Evolutionary conservation across 1,139 yeast genomes (phyloP), one percentile per base, ranked within the genome.

Genomic region (Kluyveromyces sp.): DNA sequence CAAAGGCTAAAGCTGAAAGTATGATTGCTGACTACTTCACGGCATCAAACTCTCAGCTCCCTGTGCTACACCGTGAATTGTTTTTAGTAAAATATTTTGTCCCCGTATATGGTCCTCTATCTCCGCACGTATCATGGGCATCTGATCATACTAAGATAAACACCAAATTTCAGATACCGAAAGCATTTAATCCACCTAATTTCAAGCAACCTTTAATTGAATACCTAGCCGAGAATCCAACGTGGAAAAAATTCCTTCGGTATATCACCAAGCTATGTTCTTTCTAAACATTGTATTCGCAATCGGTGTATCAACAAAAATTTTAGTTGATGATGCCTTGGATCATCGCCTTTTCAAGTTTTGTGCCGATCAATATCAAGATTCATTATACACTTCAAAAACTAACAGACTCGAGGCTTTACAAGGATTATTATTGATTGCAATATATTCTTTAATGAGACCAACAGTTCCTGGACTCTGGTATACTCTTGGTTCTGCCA

Each of bases 401-500:
- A 41, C 43, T 4, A 86, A 87, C 58, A 74, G 82, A 37, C 66
- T 87, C 41, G 94, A 84, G 56, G 74, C 85, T 0, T 65, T 89
- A 2, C 90, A 85, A 59, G 92, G 90, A 0, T 70, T 86, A 21
- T 61, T 89, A 31, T 67, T 87, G 26, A 67, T 83, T 38, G 79
- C 94, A 0, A 61, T 81, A 4, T 89, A 84, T 59, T 80, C 95
- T 2, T 73, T 78, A 27, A 73, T 83, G 89, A 70, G 88, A 52
- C 89, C 90, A 0, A 77, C 84, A 1, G 78, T 79, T 3, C 96
- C 96, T 0, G 94, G 96, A 2, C 87, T 87, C n/a, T 89, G 97
- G 97, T 87, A 87, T 59, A 79, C 86, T 1, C 69, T 87, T 51
- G 96, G 96, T 0, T 78, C 87, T 4, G 92, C 92, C 0, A 65